Percentiles rank a stretch among this genome's conserved stretches.
Evolutionary conservation across 2,329 filamentous ascomycete genomes (phyloP).

Genomic region (Cladophialophora psammophila): DNA sequence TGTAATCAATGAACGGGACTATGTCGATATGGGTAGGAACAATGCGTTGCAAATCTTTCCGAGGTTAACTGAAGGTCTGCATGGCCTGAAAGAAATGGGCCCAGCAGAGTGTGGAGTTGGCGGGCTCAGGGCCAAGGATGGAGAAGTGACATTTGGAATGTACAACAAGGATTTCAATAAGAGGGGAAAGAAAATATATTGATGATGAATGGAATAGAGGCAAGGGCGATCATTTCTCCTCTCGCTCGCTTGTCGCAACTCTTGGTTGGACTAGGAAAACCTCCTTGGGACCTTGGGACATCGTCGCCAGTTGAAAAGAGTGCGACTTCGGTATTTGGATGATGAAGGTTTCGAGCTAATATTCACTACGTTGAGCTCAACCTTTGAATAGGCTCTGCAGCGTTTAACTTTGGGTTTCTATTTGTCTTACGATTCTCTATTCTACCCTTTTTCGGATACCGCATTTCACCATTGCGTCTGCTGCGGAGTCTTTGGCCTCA

Average conservation of each 20-base stretch:
- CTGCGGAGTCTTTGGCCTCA: neutral
- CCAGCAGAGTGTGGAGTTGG: conserved; percentile 4
- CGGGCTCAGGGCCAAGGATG: neutral
- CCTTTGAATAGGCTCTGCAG: neutral
- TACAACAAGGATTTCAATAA: conserved; percentile 4
- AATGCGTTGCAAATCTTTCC: conserved; percentile 22
- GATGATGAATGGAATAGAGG: neutral
- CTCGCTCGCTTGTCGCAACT: neutral
- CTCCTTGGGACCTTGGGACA: no score
- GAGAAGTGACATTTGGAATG: conserved; percentile 5
- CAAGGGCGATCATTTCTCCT: neutral
- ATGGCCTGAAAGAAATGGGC: neutral
- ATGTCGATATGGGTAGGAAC: conserved; percentile 17
- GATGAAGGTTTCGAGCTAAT: neutral
- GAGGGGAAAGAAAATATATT: neutral
- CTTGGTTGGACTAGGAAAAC: no score
- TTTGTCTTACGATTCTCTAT: neutral
- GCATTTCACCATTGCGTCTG: neutral
- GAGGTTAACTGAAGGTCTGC: neutral
- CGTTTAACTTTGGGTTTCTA: neutral
- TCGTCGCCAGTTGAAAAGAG: no score
- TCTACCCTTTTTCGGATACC: neutral
- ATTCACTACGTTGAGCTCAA: neutral
- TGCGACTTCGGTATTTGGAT: no score
- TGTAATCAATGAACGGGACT: conserved; percentile 13